Evolutionary conservation across 345 rosid genomes (phyloP).

Genomic region (Gossypium anomalum): DNA sequence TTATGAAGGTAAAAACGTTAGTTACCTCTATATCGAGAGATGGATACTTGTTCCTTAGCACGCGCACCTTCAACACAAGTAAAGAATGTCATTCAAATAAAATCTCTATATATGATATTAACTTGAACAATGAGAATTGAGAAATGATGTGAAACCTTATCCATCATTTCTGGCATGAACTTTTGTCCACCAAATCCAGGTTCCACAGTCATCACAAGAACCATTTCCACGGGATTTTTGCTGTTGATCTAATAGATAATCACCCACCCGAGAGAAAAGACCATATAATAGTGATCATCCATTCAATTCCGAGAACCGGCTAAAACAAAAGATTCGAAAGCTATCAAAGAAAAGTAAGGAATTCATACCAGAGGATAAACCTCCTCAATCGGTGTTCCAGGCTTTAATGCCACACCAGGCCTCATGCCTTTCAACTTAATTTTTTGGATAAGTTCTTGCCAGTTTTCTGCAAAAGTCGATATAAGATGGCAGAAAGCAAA

Average conservation of each 20-base stretch:
- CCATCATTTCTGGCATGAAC: slow-evolving; percentile 87
- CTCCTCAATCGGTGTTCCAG: slow-evolving; percentile 79
- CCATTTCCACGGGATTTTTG: slow-evolving; percentile 78
- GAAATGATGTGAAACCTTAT: slow-evolving; percentile 45
- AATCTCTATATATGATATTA: not conserved
- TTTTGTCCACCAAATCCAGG: slow-evolving; percentile 88
- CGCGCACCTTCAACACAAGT: slow-evolving; percentile 40
- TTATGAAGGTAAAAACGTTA: not conserved
- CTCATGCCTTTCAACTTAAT: slow-evolving; percentile 83
- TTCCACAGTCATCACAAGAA: slow-evolving; percentile 93
- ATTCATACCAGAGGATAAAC: slow-evolving; percentile 73
- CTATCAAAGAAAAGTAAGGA: not conserved
- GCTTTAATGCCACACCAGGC: slow-evolving; percentile 80
- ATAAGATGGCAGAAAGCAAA: not conserved
- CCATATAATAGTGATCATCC: not conserved
- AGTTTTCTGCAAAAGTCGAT: slow-evolving; percentile 49
- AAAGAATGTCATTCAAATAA: not conserved
- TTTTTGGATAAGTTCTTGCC: slow-evolving; percentile 66
- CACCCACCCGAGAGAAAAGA: not conserved
- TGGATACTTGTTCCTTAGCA: slow-evolving; percentile 62
- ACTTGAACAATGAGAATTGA: not conserved
- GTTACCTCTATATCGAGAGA: slow-evolving; percentile 80
- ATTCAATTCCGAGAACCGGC: not conserved
- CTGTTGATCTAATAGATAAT: slow-evolving; percentile 50
- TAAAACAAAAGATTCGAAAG: not conserved